Evolutionary conservation across 768 basidiomycete species (phyloP), one percentile per base, ranked within the genome.

Genomic region (Amanita muscaria): DNA sequence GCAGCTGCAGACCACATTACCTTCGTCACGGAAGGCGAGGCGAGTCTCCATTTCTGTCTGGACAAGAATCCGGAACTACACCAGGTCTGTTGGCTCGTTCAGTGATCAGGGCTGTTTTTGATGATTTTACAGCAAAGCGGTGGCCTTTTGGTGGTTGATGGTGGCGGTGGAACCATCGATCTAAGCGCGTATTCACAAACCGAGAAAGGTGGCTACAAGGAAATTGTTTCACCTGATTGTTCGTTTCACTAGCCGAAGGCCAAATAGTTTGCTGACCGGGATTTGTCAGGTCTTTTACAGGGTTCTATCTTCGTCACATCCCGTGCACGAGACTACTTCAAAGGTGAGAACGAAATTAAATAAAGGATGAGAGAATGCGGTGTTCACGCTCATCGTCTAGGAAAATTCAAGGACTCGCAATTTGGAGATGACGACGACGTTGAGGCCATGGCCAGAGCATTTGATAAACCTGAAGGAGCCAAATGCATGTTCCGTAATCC

Each of bases 1-100:
- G 61, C 59, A n/a, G 67, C 59, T 0, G 64, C 61, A 23, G 56
- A 55, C 4, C 68, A 72, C 0, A 50, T 77, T 1, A 69, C 64
- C 11, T 68, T 78, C 40, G 64, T 78, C 4, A 76, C 74, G 0
- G 75, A 77, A 50, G 76, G 76, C 1, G 76, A 79, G 50, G 77
- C 76, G 0, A 70, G 69, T 51, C 54, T 77, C 11, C 70, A 77
- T 42, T 77, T 65, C 51, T 76, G 73, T 49, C 58, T 76, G 15
- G 58, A 63, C 15, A 66, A 65, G 21, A 62, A 68, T 2, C 48
- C 71, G 5, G 58, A 60, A 3, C n/a, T n/a, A n/a, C n/a, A n/a
- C n/a, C n/a, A n/a, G n/a, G n/a, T 59, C 56, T 23, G 5, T 59
- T 67, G 8, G 63, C 63, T 7, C 24, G 46, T 40, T 16, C n/a